phyloP scores from a whole-genome alignment of 345 rosid genomes.

The Eutrema japonicum region DNA sequence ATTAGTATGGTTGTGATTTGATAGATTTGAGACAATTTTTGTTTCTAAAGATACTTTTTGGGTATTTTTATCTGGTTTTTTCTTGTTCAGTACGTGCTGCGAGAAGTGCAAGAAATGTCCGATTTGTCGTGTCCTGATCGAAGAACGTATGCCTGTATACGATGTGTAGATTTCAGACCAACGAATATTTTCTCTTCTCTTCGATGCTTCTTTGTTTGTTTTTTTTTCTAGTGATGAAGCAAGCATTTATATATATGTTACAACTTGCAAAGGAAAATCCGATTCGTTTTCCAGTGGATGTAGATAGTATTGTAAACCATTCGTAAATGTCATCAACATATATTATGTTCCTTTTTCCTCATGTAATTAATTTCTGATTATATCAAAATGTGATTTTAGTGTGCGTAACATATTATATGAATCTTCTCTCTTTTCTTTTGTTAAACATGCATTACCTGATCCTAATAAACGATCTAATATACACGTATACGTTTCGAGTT shows the following conservation, averaged over 20 bases:
- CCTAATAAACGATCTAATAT: too few relatives aligned
- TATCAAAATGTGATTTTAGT: not conserved
- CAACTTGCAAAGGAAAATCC: conserved; percentile 25
- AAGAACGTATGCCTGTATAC: conserved; percentile 66
- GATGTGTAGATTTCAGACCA: conserved; percentile 57
- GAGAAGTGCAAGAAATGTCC: conserved; percentile 91
- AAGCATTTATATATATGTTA: conserved; percentile 35
- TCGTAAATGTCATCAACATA: conserved; percentile 17
- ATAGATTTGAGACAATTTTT: not conserved
- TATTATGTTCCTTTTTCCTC: not conserved
- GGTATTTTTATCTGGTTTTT: not conserved
- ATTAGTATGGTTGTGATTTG: not conserved
- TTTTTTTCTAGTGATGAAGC: conserved; percentile 42
- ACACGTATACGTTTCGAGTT: too few relatives aligned
- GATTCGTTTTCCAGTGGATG: conserved; percentile 31
- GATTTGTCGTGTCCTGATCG: conserved; percentile 75
- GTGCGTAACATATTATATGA: too few relatives aligned
- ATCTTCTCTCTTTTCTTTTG: too few relatives aligned
- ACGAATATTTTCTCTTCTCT: not conserved
- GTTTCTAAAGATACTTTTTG: not conserved
- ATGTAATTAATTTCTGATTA: not conserved
- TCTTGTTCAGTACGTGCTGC: conserved; percentile 66
- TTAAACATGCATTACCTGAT: too few relatives aligned
- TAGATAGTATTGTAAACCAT: conserved; percentile 32
- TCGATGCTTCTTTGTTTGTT: conserved; percentile 31